These are phyloP conservation scores for Kwoniella dejecticola DNA, from an alignment of 768 basidiomycete genomes.

Conservation along the genomic window DNA sequence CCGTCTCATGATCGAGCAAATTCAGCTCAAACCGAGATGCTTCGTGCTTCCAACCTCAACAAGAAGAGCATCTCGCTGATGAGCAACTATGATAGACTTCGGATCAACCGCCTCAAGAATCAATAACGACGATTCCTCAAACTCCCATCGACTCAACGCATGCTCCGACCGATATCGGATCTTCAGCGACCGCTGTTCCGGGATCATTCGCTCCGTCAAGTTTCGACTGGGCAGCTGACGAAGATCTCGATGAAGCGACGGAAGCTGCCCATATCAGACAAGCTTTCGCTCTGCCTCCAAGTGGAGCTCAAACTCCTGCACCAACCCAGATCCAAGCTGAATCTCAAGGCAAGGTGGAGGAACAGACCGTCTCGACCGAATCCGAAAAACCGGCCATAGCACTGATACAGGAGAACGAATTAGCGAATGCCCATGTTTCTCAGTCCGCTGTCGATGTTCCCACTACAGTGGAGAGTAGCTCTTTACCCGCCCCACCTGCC, in stretches of 20 bases:
- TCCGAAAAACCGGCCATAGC: constrained; percentile 8
- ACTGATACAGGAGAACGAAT: constrained; percentile 14
- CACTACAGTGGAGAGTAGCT: constrained; percentile 3
- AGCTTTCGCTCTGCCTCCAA: constrained; percentile 19
- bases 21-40: too few relatives aligned
- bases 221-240: constrained; percentile 29
- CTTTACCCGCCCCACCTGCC: constrained; percentile 9
- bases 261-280: constrained; percentile 24
- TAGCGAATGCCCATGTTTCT: constrained; percentile 15
- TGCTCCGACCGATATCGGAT: not conserved
- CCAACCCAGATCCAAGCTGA: not conserved
- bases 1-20: too few relatives aligned
- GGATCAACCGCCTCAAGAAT: constrained; percentile 23
- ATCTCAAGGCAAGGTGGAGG: constrained; percentile 5
- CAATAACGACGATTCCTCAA: constrained; percentile 8
- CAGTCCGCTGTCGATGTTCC: constrained; percentile 7
- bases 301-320: constrained; percentile 16
- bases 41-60: too few relatives aligned
- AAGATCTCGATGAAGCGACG: constrained; percentile 23
- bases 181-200: not conserved
- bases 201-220: not conserved
- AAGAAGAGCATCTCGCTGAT: too few relatives aligned
- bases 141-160: constrained; percentile 1
- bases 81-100: constrained; percentile 15
- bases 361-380: constrained; percentile 1